Conservation (phyloP, 2,329 filamentous ascomycete genomes). For the Calonectria naviculata region DNA sequence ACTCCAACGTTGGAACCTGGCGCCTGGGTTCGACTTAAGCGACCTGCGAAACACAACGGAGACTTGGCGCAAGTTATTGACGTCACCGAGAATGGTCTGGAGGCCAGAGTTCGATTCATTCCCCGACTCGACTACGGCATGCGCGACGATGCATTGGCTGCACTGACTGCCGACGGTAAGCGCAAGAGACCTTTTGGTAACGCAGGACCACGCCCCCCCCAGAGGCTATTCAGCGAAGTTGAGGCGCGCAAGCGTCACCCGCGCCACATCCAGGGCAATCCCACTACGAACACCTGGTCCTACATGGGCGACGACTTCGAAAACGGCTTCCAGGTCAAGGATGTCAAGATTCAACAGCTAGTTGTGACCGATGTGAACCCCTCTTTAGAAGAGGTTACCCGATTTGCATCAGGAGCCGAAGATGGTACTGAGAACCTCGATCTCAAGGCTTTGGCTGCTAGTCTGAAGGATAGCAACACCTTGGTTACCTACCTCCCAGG, state of each 20-base stretch:
- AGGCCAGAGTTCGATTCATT: conserved; percentile 87
- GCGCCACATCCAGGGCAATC: conserved; percentile 71
- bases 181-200: conserved; percentile 77
- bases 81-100: conserved; percentile 91
- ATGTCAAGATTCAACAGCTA: conserved; percentile 89
- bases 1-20: conserved; percentile 86
- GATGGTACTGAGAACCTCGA: conserved; percentile 96
- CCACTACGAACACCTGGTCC: conserved; percentile 82
- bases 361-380: conserved; percentile 93
- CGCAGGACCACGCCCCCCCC: conserved; percentile 79
- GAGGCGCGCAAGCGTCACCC: conserved; percentile 92
- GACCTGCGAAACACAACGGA: conserved; percentile 82
- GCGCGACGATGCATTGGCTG: conserved; percentile 75
- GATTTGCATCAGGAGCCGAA: conserved; percentile 87
- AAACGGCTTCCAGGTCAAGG: conserved; percentile 93
- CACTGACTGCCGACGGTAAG: conserved; percentile 71
- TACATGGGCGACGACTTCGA: conserved; percentile 92
- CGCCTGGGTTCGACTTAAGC: conserved; percentile 90
- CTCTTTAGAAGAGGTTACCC: conserved; percentile 93
- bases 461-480: conserved; percentile 84
- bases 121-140: conserved; percentile 92
- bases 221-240: conserved; percentile 90
- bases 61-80: conserved; percentile 94
- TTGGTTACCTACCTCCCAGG: conserved; percentile 90
- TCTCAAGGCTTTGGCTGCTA: conserved; percentile 88